Base-by-base conservation (phyloP, 2,329 filamentous ascomycete species). In the Neonectria faginata region DNA sequence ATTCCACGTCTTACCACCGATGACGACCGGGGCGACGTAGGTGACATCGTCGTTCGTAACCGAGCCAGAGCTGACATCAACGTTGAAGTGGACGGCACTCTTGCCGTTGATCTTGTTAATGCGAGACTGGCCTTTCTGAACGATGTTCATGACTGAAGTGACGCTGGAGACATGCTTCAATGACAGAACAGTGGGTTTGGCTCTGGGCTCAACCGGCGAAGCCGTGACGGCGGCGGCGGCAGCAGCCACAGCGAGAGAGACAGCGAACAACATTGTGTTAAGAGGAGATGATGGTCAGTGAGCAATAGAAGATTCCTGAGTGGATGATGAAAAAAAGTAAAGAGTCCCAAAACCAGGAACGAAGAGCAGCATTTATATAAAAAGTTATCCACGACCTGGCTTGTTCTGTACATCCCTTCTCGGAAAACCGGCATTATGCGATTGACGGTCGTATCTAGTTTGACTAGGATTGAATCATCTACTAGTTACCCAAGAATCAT, bases 11-110 rank as follows among this genome's bases (percentile, higher is more conserved):
- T 48, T 70, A 42, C 67, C 69, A 52, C 73, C 73, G 36, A 75
- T 72, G 31, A 63, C 42, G 39, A 75, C 68, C 3, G 72, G 68
- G 56, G 73, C 73, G 41, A 74, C 57, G 44, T 75, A 74, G 61
- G 39, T 69, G 16, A 73, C 68, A 33, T 71, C 70, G 45, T 74
- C 70, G 60, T 74, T 74, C n/a, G 66, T 73, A 27, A 71, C 68
- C 20, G 70, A 62, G 60, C 72, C 73, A 54, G 71, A 73, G 62
- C 69, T 69, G 22, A 50, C 58, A 3, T 54, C 55, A 22, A 61
- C 33, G 18, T 59, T 56, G 20, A 56, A 18, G 7, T 60, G 44
- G 18, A 53, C 20, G 16, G 54, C 5, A 3, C 5, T 18, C 27
- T 31, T 62, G n/a, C 70, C 65, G 47, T 75, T 75, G 60, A 74